Conservation (phyloP, 352 stramenopile species). For the Phytophthora sp. region DNA sequence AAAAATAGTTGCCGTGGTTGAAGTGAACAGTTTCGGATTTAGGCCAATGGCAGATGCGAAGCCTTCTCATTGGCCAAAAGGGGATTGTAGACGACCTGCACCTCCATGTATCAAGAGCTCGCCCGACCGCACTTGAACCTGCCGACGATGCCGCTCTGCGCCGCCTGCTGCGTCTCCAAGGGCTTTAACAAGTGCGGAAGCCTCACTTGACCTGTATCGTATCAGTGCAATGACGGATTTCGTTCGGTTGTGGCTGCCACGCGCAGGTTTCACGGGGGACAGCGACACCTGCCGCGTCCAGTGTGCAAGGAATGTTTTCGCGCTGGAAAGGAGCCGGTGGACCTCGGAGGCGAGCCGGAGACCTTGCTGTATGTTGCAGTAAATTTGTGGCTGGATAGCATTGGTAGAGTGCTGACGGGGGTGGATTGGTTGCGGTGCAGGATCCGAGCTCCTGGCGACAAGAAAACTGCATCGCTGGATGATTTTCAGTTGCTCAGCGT, state of each 20-base stretch:
- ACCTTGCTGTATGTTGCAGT: slow-evolving; percentile 20
- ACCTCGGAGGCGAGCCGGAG: slow-evolving; percentile 39
- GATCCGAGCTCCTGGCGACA: slow-evolving; percentile 26
- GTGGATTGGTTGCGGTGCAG: slow-evolving; percentile 4
- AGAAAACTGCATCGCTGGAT: slow-evolving; percentile 75
- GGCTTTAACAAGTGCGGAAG: slow-evolving; percentile 76
- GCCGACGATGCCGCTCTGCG: slow-evolving; percentile 69
- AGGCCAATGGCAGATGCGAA: slow-evolving; percentile 3
- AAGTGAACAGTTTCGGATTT: slow-evolving; percentile 9
- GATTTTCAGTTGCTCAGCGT: slow-evolving; percentile 98
- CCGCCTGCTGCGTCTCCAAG: slow-evolving; percentile 71
- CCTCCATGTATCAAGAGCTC: not conserved
- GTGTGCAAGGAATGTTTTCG: slow-evolving; percentile 84
- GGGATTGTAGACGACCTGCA: slow-evolving; percentile 14
- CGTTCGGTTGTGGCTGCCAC: slow-evolving; percentile 3
- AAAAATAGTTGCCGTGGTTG: slow-evolving; percentile 22
- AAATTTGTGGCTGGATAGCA: not conserved
- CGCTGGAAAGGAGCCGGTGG: slow-evolving; percentile 40
- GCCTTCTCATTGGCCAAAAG: slow-evolving; percentile 33
- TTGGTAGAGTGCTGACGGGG: not conserved
- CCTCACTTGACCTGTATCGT: not conserved
- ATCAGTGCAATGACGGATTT: not conserved
- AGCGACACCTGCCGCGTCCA: slow-evolving; percentile 51
- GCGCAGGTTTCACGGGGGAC: slow-evolving; percentile 65
- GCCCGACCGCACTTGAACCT: slow-evolving; percentile 17